Base-by-base conservation (phyloP, 768 basidiomycete genomes). In the Coprinopsis cinerea region DNA sequence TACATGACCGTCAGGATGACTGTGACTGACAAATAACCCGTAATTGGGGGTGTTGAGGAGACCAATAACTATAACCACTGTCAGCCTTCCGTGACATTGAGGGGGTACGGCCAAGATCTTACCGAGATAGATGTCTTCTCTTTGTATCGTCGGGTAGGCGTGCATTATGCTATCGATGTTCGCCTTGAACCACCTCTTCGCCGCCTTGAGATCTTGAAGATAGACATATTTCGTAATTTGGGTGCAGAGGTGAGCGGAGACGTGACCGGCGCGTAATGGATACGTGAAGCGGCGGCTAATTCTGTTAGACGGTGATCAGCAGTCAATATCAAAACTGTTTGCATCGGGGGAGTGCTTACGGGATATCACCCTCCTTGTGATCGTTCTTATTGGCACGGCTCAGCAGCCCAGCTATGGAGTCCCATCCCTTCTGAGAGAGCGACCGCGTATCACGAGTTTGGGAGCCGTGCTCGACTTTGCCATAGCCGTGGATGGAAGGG, bases 21-120 rank as follows among this genome's bases (percentile, higher is more conserved):
- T 70, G 53, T 88, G 83, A 57, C 84, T 85, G 30, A 90, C 87
- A 54, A 89, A 82, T 22, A 88, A 65, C 0, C 80, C 88, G 64
- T 87, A 86, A 49, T 86, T 83, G 0, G 79, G 74, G 5, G 88
- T 76, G 41, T 79, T 77, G 2, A 92, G 70, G 0, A 83, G 75
- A 3, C 89, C 89, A 26, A 90, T 78, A 20, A 89, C 76, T 75
- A 37, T 22, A 44, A 11, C 28, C 17, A 17, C 2, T 15, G 13
- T 28, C 18, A 47, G 36, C 36, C n/a, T n/a, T n/a, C n/a, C n/a
- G 17, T 6, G 27, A 17, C 23, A 34, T 24, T 4, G 36, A 20
- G 11, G 13, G 26, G 10, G 34, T 11, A 18, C 28, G 9, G 20
- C 32, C 24, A 53, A 23, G 32, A 15, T 60, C 67, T 34, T 53